Base-by-base conservation (phyloP, 257 asterid species). In the Capsicum rhomboideum region DNA sequence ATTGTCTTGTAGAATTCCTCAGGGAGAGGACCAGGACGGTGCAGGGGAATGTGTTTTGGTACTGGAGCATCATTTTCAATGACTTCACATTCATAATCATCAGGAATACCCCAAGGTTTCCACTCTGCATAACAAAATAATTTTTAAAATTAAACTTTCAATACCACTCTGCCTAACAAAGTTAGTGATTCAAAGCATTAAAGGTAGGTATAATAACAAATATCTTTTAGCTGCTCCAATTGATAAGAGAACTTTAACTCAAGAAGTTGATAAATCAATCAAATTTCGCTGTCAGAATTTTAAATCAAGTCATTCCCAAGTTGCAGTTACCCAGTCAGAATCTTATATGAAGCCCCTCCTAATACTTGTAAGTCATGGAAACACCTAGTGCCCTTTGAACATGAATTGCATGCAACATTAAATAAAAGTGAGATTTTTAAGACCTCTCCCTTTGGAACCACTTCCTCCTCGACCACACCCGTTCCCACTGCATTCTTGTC, bases 11-110 rank as follows among this genome's bases (percentile, higher is more conserved):
- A 94, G 84, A 96, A 96, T 85, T 96, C 99, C 85, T 90, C 97
- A 0, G 99, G 99, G 46, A 96, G 98, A 67, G 99, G 99, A 55
- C 98, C 98, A 20, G 99, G 99, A 86, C 97, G 97, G 85, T 96
- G 99, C 89, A 94, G 84, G 13, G 99, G 99, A 63, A 96, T 63
- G 78, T 96, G 98, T 88, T 94, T 93, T 9, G 99, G 99, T 28
- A 96, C 98, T 29, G 99, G 99, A 64, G 98, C 98, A 85, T 96
- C 96, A 20, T 96, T 94, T 90, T 93, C 99, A 34, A 94, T 92
- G n/a, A 94, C 89, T 90, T 96, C 98, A 85, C 98, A 93, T 85
- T 93, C 99, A 82, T 94, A 93, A 82, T 93, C 98, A 83, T 96
- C 97, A 34, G 98, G 97, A 80, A 94, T 49, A 34, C 94, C 98